A percentile compares a stretch with the other conserved stretches of the same genome.
Evolutionary conservation across 176 grass and related monocot species (phyloP).

Genomic region (Elaeis guineensis): DNA sequence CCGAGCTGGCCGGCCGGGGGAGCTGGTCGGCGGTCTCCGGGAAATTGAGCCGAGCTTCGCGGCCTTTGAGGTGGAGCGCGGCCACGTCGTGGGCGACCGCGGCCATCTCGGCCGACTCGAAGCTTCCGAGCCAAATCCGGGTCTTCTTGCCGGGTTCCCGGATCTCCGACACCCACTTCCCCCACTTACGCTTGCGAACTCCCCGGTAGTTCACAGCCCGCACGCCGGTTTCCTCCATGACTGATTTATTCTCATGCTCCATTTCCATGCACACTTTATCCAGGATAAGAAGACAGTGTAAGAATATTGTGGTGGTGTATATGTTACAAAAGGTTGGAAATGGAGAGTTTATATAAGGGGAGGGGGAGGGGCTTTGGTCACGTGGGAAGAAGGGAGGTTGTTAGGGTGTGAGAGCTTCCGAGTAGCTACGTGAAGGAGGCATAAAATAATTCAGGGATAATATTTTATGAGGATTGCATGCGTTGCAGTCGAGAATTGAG

Average conservation of each 20-base stretch:
- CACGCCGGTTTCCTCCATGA: constrained; percentile 11
- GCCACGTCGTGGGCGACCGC: constrained; percentile 66
- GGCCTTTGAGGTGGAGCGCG: constrained; percentile 40
- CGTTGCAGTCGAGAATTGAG: constrained; percentile 17
- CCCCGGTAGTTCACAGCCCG: constrained; percentile 37
- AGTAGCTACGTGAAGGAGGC: neutral
- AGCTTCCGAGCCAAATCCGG: constrained; percentile 60
- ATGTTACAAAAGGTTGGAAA: neutral
- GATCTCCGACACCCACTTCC: constrained; percentile 76
- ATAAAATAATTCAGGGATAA: neutral
- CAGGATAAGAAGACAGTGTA: too few species aligned
- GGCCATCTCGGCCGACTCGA: constrained; percentile 57
- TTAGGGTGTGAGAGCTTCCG: neutral
- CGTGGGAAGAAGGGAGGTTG: neutral
- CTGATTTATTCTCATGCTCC: neutral
- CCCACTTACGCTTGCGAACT: constrained; percentile 53
- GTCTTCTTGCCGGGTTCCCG: constrained; percentile 49
- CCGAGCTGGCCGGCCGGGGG: constrained; percentile 32
- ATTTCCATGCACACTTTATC: too few species aligned
- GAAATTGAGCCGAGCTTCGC: constrained; percentile 54
- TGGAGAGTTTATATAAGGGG: neutral
- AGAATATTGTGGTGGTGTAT: too few species aligned
- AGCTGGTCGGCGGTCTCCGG: constrained; percentile 46
- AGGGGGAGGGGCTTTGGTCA: neutral
- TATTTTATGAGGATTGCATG: neutral